These are phyloP conservation scores for Geranium rotundifolium DNA, from an alignment of 345 rosid species.

Conservation along the genomic window DNA sequence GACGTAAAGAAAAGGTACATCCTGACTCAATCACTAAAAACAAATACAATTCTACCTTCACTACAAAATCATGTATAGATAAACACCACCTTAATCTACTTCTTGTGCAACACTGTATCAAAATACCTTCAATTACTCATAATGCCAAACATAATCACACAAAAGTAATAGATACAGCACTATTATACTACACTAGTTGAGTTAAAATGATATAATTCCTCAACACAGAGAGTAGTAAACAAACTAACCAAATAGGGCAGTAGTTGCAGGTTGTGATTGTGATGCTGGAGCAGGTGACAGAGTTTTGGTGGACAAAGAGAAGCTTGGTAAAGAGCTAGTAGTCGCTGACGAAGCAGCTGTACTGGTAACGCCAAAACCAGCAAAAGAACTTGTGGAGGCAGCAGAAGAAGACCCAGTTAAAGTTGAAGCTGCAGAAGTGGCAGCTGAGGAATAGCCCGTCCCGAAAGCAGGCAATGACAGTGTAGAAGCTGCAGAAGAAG, in stretches of 20 bases:
- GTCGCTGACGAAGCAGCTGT: constrained; percentile 38
- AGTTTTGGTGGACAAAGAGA: constrained; percentile 41
- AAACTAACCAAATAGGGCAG: constrained; percentile 49
- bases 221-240: constrained; percentile 9
- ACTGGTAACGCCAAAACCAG: constrained; percentile 37
- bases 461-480: constrained; percentile 36
- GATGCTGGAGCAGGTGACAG: constrained; percentile 38
- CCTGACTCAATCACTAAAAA: no score
- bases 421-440: constrained; percentile 19
- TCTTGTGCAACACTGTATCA: background rate
- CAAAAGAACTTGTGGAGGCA: constrained; percentile 28
- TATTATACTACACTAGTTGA: background rate
- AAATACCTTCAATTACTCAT: no score
- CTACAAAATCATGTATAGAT: background rate
- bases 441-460: constrained; percentile 21
- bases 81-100: background rate
- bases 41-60: background rate
- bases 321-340: constrained; percentile 49
- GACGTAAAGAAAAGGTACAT: background rate
- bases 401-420: constrained; percentile 27
- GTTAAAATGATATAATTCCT: background rate
- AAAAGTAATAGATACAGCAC: background rate
- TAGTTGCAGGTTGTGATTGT: constrained; percentile 31
- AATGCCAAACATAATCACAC: no score
- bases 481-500: constrained; percentile 38